Evolutionary conservation across 2,329 filamentous ascomycete species (phyloP).

Genomic region (Aspergillus sp.): DNA sequence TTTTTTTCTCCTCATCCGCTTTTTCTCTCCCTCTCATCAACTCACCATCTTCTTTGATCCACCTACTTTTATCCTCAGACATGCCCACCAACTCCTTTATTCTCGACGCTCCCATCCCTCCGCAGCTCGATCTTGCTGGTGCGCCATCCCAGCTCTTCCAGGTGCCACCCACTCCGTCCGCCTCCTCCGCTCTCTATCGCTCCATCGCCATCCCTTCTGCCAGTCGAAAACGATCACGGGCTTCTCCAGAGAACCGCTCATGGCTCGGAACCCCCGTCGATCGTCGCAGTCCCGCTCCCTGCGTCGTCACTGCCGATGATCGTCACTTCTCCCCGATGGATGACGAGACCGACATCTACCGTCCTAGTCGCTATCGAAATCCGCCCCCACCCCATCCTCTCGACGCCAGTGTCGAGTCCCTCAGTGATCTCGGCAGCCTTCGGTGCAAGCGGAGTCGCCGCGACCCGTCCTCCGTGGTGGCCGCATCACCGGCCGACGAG

Average conservation of each 20-base stretch:
- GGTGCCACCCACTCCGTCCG: slow-evolving; percentile 30
- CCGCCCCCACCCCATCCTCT: slow-evolving; percentile 23
- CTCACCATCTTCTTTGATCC: not conserved
- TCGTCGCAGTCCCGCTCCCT: slow-evolving; percentile 32
- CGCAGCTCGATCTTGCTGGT: slow-evolving; percentile 38
- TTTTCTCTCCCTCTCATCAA: not conserved
- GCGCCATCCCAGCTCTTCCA: slow-evolving; percentile 38
- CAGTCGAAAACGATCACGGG: slow-evolving; percentile 30
- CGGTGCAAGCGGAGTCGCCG: slow-evolving; percentile 33
- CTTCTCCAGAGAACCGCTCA: slow-evolving; percentile 23
- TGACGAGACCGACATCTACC: slow-evolving; percentile 30
- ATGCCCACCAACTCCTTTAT: slow-evolving; percentile 33
- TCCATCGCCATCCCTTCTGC: slow-evolving; percentile 28
- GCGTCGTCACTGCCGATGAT: slow-evolving; percentile 30
- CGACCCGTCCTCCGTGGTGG: slow-evolving; percentile 23
- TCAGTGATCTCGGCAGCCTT: slow-evolving; percentile 17
- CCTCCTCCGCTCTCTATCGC: slow-evolving; percentile 36
- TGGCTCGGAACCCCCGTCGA: slow-evolving; percentile 24
- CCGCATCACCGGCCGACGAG: slow-evolving; percentile 19
- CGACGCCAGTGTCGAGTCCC: slow-evolving; percentile 25
- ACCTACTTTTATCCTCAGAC: not conserved
- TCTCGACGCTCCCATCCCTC: slow-evolving; percentile 33
- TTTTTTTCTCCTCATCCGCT: slow-evolving; percentile 1
- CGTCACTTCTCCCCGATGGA: slow-evolving; percentile 3
- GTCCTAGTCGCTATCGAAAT: slow-evolving; percentile 42